Conservation (phyloP, 257 asterid species). For the Thymus quinquecostatus region DNA sequence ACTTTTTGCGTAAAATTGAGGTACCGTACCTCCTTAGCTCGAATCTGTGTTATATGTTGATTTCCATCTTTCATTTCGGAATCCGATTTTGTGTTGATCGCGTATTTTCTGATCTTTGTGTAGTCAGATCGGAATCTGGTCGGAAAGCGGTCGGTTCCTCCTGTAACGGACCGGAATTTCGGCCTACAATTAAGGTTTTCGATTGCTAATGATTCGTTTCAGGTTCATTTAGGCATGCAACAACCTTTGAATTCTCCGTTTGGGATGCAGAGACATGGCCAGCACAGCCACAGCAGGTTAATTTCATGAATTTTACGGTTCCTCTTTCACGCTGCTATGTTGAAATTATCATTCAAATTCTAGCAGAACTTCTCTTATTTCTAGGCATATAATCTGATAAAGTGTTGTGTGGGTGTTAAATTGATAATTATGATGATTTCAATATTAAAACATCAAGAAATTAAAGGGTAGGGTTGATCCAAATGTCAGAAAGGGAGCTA, state of each 20-base stretch:
- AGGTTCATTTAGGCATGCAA: slow-evolving; percentile 38
- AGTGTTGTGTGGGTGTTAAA: neutral
- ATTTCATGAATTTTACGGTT: slow-evolving; percentile 18
- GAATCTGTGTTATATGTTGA: neutral
- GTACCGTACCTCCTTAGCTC: slow-evolving; percentile 18
- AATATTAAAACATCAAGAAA: neutral
- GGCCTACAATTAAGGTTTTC: slow-evolving; percentile 38
- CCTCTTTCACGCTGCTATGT: neutral
- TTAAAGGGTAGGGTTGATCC: neutral
- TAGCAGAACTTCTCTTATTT: slow-evolving; percentile 7
- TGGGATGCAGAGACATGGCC: slow-evolving; percentile 81
- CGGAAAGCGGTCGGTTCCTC: slow-evolving; percentile 41
- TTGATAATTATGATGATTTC: neutral
- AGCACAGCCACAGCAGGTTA: slow-evolving; percentile 78
- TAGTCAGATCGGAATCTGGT: slow-evolving; percentile 47
- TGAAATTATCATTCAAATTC: slow-evolving; percentile 20
- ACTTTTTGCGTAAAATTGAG: slow-evolving; percentile 30
- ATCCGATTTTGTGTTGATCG: slow-evolving; percentile 11
- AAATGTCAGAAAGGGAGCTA: slow-evolving; percentile 20
- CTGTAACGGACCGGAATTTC: slow-evolving; percentile 45
- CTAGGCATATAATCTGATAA: neutral
- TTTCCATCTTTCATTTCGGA: slow-evolving; percentile 12
- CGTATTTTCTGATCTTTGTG: slow-evolving; percentile 14
- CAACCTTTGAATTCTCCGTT: slow-evolving; percentile 69
- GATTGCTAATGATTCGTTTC: slow-evolving; percentile 13